Evolutionary conservation across 78 protist species (phyloP).

Genomic region (Dictyostelium intermedium): DNA sequence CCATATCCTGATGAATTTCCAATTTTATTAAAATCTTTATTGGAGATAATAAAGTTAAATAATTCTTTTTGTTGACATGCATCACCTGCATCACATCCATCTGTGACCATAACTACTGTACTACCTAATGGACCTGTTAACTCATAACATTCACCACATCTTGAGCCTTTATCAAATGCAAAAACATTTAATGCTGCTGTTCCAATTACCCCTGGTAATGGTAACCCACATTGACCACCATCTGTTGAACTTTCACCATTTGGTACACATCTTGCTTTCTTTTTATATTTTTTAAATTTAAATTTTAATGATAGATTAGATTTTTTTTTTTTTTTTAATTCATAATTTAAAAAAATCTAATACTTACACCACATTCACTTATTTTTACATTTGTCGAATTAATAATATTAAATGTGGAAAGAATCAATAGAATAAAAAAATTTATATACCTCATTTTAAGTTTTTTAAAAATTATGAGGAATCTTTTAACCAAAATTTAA

Average conservation of each 20-base stretch:
- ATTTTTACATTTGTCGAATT: background rate
- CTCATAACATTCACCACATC: constrained; percentile 35
- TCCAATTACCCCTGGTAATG: no score
- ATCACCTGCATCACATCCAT: constrained; percentile 45
- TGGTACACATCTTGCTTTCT: background rate
- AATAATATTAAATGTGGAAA: background rate
- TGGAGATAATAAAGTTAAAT: constrained; percentile 9
- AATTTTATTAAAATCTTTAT: constrained; percentile 21
- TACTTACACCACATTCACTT: constrained; percentile 5
- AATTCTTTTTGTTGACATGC: constrained; percentile 35
- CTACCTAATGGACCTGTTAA: constrained; percentile 30
- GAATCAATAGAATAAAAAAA: background rate
- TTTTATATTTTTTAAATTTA: background rate
- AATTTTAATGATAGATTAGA: background rate
- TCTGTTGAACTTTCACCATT: background rate
- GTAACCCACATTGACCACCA: constrained; percentile 4
- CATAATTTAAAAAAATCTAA: background rate
- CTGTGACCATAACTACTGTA: constrained; percentile 27
- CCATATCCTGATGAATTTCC: background rate
- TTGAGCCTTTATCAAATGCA: background rate
- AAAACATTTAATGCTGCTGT: background rate
- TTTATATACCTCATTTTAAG: background rate
- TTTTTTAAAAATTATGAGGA: no score
- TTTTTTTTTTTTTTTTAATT: background rate
- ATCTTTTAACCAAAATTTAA: background rate